Evolutionary conservation across 106 monocot genomes (phyloP).

Genomic region (Dendrobium huoshanense): DNA sequence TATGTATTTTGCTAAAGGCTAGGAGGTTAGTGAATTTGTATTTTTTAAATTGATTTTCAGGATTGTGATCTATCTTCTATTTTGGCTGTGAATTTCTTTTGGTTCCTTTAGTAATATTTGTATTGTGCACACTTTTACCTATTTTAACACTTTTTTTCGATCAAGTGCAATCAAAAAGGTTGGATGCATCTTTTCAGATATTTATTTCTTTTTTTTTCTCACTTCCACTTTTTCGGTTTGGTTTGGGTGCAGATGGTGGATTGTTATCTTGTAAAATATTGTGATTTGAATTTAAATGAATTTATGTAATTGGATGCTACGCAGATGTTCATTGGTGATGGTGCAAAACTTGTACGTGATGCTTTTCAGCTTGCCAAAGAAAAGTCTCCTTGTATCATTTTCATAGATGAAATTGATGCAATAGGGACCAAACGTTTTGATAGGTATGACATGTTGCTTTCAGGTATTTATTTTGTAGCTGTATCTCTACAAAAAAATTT

Average conservation of each 20-base stretch:
- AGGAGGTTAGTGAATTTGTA: too few relatives aligned
- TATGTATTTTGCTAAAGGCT: too few relatives aligned
- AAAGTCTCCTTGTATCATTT: slow-evolving; percentile 92
- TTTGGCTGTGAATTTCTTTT: background rate
- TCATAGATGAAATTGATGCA: slow-evolving; percentile 98
- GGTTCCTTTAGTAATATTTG: background rate
- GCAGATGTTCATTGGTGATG: slow-evolving; percentile 94
- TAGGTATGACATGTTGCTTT: slow-evolving; percentile 30
- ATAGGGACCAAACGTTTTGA: slow-evolving; percentile 96
- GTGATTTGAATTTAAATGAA: background rate
- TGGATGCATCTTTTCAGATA: background rate
- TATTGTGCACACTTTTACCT: background rate
- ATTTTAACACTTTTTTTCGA: background rate
- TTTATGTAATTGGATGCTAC: background rate
- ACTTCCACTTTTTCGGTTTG: background rate
- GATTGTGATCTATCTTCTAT: background rate
- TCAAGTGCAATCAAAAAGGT: background rate
- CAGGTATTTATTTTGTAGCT: background rate
- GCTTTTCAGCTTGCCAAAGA: slow-evolving; percentile 98
- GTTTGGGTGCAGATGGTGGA: background rate
- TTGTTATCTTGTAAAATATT: background rate
- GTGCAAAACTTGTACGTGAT: slow-evolving; percentile 94
- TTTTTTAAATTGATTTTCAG: background rate
- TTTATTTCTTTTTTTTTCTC: background rate
- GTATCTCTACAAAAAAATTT: background rate